Evolutionary conservation across 2,329 filamentous ascomycete genomes (phyloP), one percentile per base, ranked within the genome.

Genomic region (Rachicladosporium sp.): DNA sequence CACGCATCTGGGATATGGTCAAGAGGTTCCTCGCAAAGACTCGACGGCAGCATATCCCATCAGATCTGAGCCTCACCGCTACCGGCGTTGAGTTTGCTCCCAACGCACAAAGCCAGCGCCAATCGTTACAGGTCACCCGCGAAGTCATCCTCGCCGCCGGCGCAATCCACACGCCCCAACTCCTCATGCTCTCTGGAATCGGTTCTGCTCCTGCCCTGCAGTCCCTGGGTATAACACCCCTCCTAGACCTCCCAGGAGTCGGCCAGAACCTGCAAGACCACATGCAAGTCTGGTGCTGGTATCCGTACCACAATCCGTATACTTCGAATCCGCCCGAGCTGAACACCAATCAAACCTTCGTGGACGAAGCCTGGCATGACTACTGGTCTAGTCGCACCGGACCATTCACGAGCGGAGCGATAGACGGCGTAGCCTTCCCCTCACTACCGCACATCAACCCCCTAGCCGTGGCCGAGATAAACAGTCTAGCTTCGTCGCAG

Each of bases 191-290:
- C 6, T 57, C 54, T 12, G 78, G 78, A 10, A 67, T 82, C 15
- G 77, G 78, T 0, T 74, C 74, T 0, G 50, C 59, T 6, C 50
- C 59, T 0, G 67, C 74, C 45, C 64, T 82, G 3, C 45, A 63
- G 11, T 10, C 15, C 3, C 38, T 45, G 4, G 56, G 61, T 10
- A 78, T 81, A 43, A 52, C 64, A 2, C 57, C 72, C 1, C 47
- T 77, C 10, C 61, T 69, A 4, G 66, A 80, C 44, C 70, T 76
- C 0, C 69, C 71, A 1, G 74, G 78, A 29, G 76, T 82, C 2
- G 78, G 78, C 2, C 70, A 69, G 45, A 77, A 81, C 54, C 63
- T 82, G 1, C 64, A 77, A 42, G 76, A 82, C 49, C 76, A 78
- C 32, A 43, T 45, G 10, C 47, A 50, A 37, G 46, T 48, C n/a